phyloP scores from a whole-genome alignment of 2,329 filamentous ascomycete genomes.

The Lizonia empirigonia region DNA sequence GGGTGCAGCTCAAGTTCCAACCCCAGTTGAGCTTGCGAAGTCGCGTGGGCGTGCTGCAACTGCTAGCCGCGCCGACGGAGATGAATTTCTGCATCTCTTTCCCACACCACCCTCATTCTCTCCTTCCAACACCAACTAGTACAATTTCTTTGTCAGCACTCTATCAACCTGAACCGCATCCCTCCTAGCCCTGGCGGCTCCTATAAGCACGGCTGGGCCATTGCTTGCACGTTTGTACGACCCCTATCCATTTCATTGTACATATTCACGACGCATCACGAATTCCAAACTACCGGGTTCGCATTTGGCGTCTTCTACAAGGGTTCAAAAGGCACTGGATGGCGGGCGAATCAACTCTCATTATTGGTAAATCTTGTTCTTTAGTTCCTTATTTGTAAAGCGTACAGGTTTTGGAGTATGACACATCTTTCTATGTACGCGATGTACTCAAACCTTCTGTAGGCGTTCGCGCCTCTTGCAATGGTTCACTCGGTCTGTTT shows the following conservation, averaged over 20 bases:
- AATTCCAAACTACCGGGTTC: background rate
- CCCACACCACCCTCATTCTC: conserved; percentile 36
- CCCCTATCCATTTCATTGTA: conserved; percentile 10
- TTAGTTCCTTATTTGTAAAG: background rate
- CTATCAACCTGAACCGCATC: background rate
- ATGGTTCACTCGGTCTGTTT: background rate
- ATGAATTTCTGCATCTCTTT: conserved; percentile 41
- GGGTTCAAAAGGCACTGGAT: background rate
- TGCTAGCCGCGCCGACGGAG: conserved; percentile 29
- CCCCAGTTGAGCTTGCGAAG: conserved; percentile 15
- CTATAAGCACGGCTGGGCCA: conserved; percentile 6
- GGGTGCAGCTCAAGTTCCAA: conserved; percentile 40
- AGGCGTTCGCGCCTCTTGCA: background rate
- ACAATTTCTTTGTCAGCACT: background rate
- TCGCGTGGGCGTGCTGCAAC: conserved; percentile 37
- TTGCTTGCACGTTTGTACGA: background rate
- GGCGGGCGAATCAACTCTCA: background rate
- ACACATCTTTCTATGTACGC: background rate
- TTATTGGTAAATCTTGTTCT: background rate
- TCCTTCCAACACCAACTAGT: conserved; percentile 16
- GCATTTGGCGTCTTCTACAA: conserved; percentile 1
- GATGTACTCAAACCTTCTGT: background rate
- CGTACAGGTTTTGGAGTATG: background rate
- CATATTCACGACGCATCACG: conserved; percentile 16
- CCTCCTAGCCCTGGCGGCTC: background rate